Conservation (phyloP, 345 rosid species). For the Salix koriyanagi region DNA sequence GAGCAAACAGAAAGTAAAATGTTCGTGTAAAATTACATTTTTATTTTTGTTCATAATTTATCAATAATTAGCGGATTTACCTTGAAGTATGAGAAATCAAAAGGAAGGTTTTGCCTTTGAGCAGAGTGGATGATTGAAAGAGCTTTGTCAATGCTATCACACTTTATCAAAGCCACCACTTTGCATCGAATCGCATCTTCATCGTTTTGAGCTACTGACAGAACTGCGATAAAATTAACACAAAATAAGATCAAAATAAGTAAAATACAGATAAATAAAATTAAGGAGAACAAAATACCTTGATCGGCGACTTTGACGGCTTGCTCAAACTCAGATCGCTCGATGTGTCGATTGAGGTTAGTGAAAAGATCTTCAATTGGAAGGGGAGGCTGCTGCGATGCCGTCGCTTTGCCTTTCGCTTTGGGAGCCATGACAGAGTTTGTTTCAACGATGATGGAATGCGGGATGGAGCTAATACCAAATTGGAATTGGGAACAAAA, state of each 20-base stretch:
- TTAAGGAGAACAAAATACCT: slow-evolving; percentile 1
- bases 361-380: slow-evolving; percentile 84
- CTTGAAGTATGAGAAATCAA: slow-evolving; percentile 66
- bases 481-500: too few relatives aligned
- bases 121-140: slow-evolving; percentile 53
- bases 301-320: slow-evolving; percentile 73
- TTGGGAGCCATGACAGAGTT: slow-evolving; percentile 65
- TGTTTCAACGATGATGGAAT: too few relatives aligned
- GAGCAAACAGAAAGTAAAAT: too few relatives aligned
- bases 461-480: too few relatives aligned
- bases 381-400: slow-evolving; percentile 53
- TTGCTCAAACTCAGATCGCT: slow-evolving; percentile 51
- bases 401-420: slow-evolving; percentile 42
- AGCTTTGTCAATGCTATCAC: slow-evolving; percentile 63
- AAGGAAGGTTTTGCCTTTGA: slow-evolving; percentile 24
- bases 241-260: not conserved
- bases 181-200: slow-evolving; percentile 90
- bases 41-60: too few relatives aligned
- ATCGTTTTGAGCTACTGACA: slow-evolving; percentile 60
- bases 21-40: too few relatives aligned
- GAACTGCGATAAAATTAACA: slow-evolving; percentile 40
- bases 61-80: slow-evolving; percentile 17
- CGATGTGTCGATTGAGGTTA: slow-evolving; percentile 53
- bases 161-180: slow-evolving; percentile 69
- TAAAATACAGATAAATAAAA: not conserved